Conservation (phyloP, 345 rosid genomes). For the Gynandropsis gynandra region DNA sequence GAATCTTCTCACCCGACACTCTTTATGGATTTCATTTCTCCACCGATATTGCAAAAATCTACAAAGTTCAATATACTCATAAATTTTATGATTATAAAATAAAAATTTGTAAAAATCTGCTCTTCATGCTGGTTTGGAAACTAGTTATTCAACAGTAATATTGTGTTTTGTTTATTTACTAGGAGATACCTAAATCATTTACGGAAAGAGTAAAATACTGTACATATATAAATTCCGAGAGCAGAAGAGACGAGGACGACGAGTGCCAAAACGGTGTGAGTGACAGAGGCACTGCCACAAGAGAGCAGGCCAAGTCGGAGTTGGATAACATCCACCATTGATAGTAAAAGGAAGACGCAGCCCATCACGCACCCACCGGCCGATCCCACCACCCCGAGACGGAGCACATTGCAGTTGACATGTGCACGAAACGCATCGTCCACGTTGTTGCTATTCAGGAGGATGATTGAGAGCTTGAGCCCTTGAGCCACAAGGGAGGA, state of each 20-base stretch:
- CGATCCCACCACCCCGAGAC: constrained; percentile 28
- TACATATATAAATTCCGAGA: constrained; percentile 24
- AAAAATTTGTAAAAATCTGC: no score
- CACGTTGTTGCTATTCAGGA: constrained; percentile 24
- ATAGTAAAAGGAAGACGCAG: constrained; percentile 22
- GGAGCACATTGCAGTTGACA: constrained; percentile 22
- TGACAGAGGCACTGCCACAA: constrained; percentile 15
- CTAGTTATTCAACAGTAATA: no score
- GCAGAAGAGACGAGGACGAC: constrained; percentile 28
- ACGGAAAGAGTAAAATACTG: constrained; percentile 29
- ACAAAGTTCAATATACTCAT: no score
- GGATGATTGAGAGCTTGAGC: constrained; percentile 21
- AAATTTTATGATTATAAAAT: no score
- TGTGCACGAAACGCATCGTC: constrained; percentile 23
- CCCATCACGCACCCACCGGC: constrained; percentile 25
- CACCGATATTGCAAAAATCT: no score
- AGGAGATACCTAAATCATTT: constrained; percentile 24
- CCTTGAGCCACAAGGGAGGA: constrained; percentile 32
- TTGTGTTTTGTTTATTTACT: no score
- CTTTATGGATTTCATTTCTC: no score
- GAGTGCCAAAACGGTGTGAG: constrained; percentile 23
- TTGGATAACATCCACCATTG: constrained; percentile 27
- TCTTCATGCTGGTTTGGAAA: no score
- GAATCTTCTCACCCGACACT: no score
- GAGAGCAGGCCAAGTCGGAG: constrained; percentile 25